phyloP scores from a whole-genome alignment of 768 basidiomycete species.

The Russula virescens region DNA sequence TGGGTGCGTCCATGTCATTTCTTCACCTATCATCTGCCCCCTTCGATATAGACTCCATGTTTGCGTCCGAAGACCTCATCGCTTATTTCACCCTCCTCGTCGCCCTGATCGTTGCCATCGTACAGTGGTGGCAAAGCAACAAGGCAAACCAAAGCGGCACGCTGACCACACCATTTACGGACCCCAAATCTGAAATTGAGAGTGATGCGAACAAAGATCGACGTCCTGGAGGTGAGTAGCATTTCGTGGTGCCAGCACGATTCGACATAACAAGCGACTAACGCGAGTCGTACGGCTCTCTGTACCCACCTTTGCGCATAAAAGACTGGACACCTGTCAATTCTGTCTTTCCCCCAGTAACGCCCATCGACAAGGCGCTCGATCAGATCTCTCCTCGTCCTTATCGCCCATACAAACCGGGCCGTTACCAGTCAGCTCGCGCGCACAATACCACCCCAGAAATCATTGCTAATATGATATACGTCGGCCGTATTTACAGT shows the following conservation, averaged over 20 bases:
- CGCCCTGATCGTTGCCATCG: neutral
- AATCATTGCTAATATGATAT: neutral
- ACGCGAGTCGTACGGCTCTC: neutral
- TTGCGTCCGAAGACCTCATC: neutral
- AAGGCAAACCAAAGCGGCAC: neutral
- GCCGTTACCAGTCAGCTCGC: constrained; percentile 47
- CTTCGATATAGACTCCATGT: neutral
- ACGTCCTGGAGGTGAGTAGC: constrained; percentile 26
- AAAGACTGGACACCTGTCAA: constrained; percentile 49
- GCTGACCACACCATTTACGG: neutral
- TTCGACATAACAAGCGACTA: neutral
- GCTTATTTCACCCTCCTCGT: neutral
- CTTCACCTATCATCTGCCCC: too few species aligned
- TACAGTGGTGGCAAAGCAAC: neutral
- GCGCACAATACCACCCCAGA: neutral
- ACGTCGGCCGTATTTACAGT: constrained; percentile 30
- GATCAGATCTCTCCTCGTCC: constrained; percentile 49
- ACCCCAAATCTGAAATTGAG: neutral
- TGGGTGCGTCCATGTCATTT: too few species aligned
- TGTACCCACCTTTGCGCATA: too few species aligned
- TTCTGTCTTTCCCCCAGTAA: constrained; percentile 49
- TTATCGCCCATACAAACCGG: constrained; percentile 61
- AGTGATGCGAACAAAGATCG: constrained; percentile 25
- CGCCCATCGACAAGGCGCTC: constrained; percentile 37
- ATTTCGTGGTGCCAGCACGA: neutral